These are phyloP conservation scores for Talaromyces verruculosus DNA, from an alignment of 2,329 filamentous ascomycete species.

Conservation along the genomic window DNA sequence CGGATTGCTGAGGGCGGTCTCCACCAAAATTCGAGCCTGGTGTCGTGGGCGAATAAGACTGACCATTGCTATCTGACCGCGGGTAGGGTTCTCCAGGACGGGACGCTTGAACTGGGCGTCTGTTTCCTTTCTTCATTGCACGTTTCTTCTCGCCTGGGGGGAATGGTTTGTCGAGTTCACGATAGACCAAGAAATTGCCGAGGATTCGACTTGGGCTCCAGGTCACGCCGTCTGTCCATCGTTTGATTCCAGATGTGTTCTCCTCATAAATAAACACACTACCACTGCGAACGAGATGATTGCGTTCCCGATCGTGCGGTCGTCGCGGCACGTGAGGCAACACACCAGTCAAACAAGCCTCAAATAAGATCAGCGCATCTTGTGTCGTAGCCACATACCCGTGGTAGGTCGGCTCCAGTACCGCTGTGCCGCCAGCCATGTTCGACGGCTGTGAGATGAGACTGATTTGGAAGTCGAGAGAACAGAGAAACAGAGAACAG, in stretches of 20 bases:
- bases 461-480: background rate
- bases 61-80: constrained; percentile 42
- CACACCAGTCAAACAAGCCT: constrained; percentile 70
- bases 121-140: constrained; percentile 68
- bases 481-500: background rate
- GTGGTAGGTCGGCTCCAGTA: constrained; percentile 64
- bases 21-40: constrained; percentile 37
- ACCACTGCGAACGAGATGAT: constrained; percentile 75
- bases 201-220: constrained; percentile 89
- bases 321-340: constrained; percentile 76
- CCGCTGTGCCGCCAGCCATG: constrained; percentile 48
- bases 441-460: constrained; percentile 17
- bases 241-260: constrained; percentile 83
- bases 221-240: constrained; percentile 88
- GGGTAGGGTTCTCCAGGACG: constrained; percentile 57
- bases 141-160: constrained; percentile 82
- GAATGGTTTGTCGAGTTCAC: constrained; percentile 75
- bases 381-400: constrained; percentile 67
- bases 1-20: constrained; percentile 41
- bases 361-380: constrained; percentile 78
- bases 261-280: constrained; percentile 92
- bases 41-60: constrained; percentile 42
- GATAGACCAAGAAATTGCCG: constrained; percentile 81
- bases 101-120: constrained; percentile 44
- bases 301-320: constrained; percentile 81